phyloP scores from a whole-genome alignment of 495 filamentous ascomycete genomes.

The Trichocladium uniseriatum region DNA sequence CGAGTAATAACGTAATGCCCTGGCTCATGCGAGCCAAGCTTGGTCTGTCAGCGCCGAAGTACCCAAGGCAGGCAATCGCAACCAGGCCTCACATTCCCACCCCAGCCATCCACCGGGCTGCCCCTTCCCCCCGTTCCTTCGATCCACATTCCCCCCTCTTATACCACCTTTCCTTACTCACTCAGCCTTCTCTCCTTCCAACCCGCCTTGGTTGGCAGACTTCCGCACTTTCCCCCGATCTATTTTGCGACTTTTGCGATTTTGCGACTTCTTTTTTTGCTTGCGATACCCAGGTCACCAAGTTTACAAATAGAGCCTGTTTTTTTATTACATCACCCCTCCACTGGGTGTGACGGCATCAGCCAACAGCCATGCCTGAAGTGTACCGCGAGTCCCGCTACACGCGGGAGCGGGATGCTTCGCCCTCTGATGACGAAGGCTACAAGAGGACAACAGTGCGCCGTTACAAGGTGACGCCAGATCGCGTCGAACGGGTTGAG shows the following conservation, averaged over 20 bases:
- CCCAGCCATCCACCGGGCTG: slow-evolving; percentile 1
- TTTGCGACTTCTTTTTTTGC: background rate
- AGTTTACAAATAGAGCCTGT: background rate
- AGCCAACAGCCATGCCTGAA: slow-evolving; percentile 32
- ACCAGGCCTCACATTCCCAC: background rate
- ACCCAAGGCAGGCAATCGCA: slow-evolving; percentile 3
- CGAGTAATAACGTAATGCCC: slow-evolving; percentile 7
- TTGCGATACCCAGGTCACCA: slow-evolving; percentile 12
- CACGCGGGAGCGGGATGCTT: slow-evolving; percentile 37
- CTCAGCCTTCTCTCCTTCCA: slow-evolving; percentile 5
- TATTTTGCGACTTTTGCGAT: slow-evolving; percentile 6
- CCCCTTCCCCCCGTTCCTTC: background rate
- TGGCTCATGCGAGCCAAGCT: slow-evolving; percentile 1
- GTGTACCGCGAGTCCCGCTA: slow-evolving; percentile 41
- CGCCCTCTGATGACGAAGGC: slow-evolving; percentile 39
- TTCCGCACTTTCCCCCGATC: background rate
- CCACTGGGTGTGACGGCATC: slow-evolving; percentile 5
- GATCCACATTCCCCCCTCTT: slow-evolving; percentile 10
- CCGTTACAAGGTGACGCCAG: slow-evolving; percentile 44
- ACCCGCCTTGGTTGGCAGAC: slow-evolving; percentile 6
- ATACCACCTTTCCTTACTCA: slow-evolving; percentile 6
- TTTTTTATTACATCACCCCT: background rate
- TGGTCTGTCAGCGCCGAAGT: slow-evolving; percentile 7
- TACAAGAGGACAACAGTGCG: slow-evolving; percentile 43
- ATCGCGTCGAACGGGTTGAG: slow-evolving; percentile 34